Evolutionary conservation across 2,329 filamentous ascomycete genomes (phyloP).

Genomic region (Exophiala aquamarina): DNA sequence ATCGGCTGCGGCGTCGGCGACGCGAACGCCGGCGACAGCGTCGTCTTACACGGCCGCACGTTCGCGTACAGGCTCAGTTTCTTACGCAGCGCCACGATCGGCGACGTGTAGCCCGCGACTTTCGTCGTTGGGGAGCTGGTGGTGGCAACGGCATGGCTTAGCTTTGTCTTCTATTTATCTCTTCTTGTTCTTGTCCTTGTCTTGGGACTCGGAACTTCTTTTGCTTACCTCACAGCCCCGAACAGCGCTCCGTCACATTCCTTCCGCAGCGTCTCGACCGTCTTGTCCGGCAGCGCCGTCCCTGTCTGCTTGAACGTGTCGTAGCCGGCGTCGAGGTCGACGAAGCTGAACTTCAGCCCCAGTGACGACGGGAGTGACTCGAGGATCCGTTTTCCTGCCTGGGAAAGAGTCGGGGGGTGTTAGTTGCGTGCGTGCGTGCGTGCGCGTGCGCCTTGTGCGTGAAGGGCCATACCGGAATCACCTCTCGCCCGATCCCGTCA

Average conservation of each 20-base stretch:
- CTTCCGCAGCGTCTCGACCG: slow-evolving; percentile 80
- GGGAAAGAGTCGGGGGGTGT: slow-evolving; percentile 10
- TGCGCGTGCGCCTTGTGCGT: background rate
- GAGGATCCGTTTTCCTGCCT: slow-evolving; percentile 81
- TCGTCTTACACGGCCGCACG: slow-evolving; percentile 90
- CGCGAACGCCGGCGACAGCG: slow-evolving; percentile 47
- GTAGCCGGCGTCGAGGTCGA: slow-evolving; percentile 89
- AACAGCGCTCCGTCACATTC: slow-evolving; percentile 97
- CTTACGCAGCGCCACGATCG: slow-evolving; percentile 96
- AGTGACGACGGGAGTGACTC: slow-evolving; percentile 91
- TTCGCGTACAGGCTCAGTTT: slow-evolving; percentile 94
- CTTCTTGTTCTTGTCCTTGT: background rate
- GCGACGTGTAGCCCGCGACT: slow-evolving; percentile 92
- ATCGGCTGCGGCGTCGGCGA: slow-evolving; percentile 60
- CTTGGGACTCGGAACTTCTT: background rate
- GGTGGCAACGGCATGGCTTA: background rate
- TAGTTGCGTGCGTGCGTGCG: slow-evolving; percentile 2
- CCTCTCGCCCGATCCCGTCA: slow-evolving; percentile 97
- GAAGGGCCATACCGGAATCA: slow-evolving; percentile 69
- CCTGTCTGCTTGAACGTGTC: slow-evolving; percentile 91
- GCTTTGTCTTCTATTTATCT: background rate
- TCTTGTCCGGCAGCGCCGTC: slow-evolving; percentile 82
- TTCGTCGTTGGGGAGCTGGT: slow-evolving; percentile 76
- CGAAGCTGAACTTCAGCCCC: slow-evolving; percentile 89
- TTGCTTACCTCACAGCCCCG: slow-evolving; percentile 73